Evolutionary conservation across 768 basidiomycete species (phyloP), one percentile per base, ranked within the genome.

Genomic region (Leccinellum luteum): DNA sequence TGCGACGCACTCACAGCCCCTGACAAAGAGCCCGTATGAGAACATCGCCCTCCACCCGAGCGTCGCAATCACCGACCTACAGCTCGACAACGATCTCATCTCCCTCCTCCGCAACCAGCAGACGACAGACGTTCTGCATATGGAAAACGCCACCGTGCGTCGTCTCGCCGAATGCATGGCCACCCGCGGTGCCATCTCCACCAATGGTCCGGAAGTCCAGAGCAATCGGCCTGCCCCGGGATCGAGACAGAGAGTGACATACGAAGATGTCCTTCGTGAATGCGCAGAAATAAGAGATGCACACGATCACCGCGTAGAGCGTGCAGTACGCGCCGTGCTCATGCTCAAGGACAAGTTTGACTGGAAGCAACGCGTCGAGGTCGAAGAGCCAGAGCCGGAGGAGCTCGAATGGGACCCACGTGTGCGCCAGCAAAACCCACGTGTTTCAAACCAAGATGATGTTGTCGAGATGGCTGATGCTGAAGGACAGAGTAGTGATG

Each of bases 321-420:
- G 91, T 12, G 91, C 90, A 0, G 80, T 87, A n/a, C 78, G 86
- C 44, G 91, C 92, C 0, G 90, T 94, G 10, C 78, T 78, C 38
- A 86, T 93, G 81, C 74, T 93, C 8, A 75, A 81, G 57, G 91
- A 93, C 55, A 87, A 84, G 70, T 92, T 86, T 68, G 89, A 92
- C 48, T 91, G 90, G 87, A 86, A 85, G 68, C 82, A 85, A 62
- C 78, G 91, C n/a, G 87, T 92, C 21, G 85, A 83, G 59, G 89
- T 91, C 13, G 85, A 87, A 64, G 82, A 84, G 14, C 89, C 89
- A 60, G 89, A 91, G 69, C 88, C 87, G 3, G 88, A 90, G 62
- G 90, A 90, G 60, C 72, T 89, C 35, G 84, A 83, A 19, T 88
- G 86, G 85, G 86, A 86, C 62, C 85, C 86, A 4, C 75, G 83